Conservation (phyloP, 2,329 filamentous ascomycete species). For the Alternaria sp. region DNA sequence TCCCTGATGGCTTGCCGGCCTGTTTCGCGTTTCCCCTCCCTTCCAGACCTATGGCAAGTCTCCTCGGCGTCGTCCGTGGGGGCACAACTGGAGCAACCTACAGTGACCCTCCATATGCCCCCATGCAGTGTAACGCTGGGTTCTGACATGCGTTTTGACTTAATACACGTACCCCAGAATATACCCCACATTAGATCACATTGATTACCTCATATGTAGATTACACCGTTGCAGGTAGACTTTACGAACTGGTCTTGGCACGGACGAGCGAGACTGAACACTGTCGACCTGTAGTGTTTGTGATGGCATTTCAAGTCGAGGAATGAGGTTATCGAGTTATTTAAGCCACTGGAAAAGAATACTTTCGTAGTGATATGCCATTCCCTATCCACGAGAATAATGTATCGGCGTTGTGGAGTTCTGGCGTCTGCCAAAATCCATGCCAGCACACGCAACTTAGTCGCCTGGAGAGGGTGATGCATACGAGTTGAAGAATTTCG, state of each 20-base stretch:
- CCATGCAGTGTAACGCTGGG: neutral
- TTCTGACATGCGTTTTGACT: neutral
- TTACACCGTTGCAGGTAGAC: neutral
- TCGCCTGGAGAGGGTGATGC: neutral
- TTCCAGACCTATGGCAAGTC: neutral
- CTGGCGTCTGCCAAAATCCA: neutral
- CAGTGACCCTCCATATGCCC: neutral
- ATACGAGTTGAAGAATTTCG: neutral
- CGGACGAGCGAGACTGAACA: neutral
- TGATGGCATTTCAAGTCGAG: neutral
- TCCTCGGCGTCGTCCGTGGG: neutral
- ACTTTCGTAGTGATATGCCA: neutral
- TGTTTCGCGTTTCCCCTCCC: neutral
- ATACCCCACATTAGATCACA: neutral
- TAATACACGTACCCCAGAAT: neutral
- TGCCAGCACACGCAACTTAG: neutral
- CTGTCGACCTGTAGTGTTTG: neutral
- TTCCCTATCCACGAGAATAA: neutral
- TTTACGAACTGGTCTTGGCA: neutral
- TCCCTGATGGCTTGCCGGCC: neutral
- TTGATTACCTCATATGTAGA: neutral
- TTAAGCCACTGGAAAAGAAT: neutral
- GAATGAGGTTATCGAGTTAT: neutral
- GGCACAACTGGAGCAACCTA: neutral
- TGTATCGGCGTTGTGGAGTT: neutral